Conservation (phyloP, 2,329 filamentous ascomycete genomes). For the Ceratocystis albifundus region DNA sequence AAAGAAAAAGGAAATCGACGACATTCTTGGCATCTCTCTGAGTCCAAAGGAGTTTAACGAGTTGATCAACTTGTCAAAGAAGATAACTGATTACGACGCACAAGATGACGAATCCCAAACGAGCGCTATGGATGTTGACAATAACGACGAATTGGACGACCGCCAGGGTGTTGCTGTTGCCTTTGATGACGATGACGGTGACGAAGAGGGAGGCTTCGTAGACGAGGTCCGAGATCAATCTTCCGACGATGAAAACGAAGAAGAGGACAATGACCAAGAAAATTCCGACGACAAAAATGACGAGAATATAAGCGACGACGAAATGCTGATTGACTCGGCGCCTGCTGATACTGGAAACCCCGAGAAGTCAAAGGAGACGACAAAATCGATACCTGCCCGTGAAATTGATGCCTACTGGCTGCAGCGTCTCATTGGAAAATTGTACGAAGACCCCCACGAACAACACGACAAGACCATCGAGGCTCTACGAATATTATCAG, state of each 20-base stretch:
- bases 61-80: slow-evolving; percentile 89
- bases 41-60: slow-evolving; percentile 91
- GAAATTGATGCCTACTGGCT: slow-evolving; percentile 98
- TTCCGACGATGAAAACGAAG: slow-evolving; percentile 66
- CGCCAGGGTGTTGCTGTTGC: slow-evolving; percentile 94
- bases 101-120: slow-evolving; percentile 61
- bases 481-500: slow-evolving; percentile 71
- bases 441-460: slow-evolving; percentile 84
- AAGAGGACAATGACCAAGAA: slow-evolving; percentile 43
- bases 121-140: slow-evolving; percentile 38
- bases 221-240: slow-evolving; percentile 82
- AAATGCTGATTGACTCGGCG: slow-evolving; percentile 71
- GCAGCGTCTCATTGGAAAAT: slow-evolving; percentile 75
- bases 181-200: slow-evolving; percentile 85
- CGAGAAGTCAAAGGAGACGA: slow-evolving; percentile 39
- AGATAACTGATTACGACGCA: slow-evolving; percentile 95
- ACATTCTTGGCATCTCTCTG: slow-evolving; percentile 73
- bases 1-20: slow-evolving; percentile 95
- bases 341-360: slow-evolving; percentile 31
- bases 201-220: slow-evolving; percentile 64
- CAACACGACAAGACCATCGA: slow-evolving; percentile 87
- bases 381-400: slow-evolving; percentile 60
- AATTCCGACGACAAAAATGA: slow-evolving; percentile 37
- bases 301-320: slow-evolving; percentile 46
- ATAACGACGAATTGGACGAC: slow-evolving; percentile 71